Conservation (phyloP, 495 filamentous ascomycete species). For the Penicillium desertorum region DNA sequence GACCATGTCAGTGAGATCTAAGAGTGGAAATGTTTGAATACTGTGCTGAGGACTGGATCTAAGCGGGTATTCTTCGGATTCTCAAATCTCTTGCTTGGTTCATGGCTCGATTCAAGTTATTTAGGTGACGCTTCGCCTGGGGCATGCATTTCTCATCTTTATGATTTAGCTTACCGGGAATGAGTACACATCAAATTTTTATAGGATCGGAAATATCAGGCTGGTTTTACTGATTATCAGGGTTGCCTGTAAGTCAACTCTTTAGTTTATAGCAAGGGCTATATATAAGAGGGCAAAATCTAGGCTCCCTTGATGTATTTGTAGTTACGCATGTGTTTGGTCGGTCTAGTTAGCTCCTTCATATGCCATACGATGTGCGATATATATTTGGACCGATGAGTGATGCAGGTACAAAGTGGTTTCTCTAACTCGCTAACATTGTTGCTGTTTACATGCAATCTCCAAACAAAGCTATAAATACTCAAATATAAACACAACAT, state of each 20-base stretch:
- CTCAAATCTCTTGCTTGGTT: background rate
- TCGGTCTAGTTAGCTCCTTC: background rate
- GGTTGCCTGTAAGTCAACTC: too few relatives aligned
- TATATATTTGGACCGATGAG: background rate
- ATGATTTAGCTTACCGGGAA: background rate
- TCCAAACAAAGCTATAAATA: slow-evolving; percentile 5
- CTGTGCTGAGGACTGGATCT: background rate
- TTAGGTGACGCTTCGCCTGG: background rate
- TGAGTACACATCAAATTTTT: too few relatives aligned
- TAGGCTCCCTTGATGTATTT: background rate
- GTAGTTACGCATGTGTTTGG: background rate
- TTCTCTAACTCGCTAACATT: background rate
- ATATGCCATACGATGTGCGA: background rate
- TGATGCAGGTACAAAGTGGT: background rate
- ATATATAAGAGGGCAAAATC: too few relatives aligned
- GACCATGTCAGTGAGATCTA: background rate
- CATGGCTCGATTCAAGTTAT: background rate
- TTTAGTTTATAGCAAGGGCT: too few relatives aligned
- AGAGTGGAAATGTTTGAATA: background rate
- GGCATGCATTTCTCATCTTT: background rate
- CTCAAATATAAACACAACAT: background rate
- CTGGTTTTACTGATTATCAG: too few relatives aligned
- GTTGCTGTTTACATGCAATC: slow-evolving; percentile 4
- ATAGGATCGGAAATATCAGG: too few relatives aligned
- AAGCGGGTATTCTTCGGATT: background rate